These are phyloP conservation scores for Stevia rebaudiana DNA, from an alignment of 140 eudicot species.

Conservation along the genomic window DNA sequence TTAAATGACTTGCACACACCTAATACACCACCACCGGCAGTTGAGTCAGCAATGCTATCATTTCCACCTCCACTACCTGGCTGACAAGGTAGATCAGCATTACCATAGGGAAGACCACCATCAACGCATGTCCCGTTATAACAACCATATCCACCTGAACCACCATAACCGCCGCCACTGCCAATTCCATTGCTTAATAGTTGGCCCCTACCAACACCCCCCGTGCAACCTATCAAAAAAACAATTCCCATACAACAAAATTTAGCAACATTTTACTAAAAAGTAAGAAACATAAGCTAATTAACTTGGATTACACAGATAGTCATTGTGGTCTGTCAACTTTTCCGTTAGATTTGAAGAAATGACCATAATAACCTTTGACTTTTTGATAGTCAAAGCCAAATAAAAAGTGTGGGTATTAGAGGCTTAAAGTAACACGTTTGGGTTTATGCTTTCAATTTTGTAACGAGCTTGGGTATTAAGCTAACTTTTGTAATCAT, in stretches of 20 bases:
- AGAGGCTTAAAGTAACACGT: too few species aligned
- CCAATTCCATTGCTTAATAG: conserved; percentile 57
- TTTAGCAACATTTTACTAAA: not conserved
- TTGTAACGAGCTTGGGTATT: too few species aligned
- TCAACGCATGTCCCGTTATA: conserved; percentile 48
- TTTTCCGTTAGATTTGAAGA: too few species aligned
- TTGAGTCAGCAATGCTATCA: conserved; percentile 48
- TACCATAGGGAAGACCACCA: conserved; percentile 83
- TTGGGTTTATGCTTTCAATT: too few species aligned
- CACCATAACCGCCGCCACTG: conserved; percentile 95
- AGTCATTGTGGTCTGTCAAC: too few species aligned
- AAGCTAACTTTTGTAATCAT: too few species aligned
- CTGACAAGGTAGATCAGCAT: conserved; percentile 75
- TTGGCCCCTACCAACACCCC: conserved; percentile 73
- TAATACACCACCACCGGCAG: conserved; percentile 87
- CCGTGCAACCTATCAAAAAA: conserved; percentile 58
- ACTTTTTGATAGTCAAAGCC: too few species aligned
- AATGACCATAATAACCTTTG: too few species aligned
- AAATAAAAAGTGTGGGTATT: too few species aligned
- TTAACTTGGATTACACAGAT: too few species aligned
- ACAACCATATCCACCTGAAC: conserved; percentile 76
- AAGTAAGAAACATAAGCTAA: not conserved
- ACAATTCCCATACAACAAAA: not conserved
- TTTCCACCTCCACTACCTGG: conserved; percentile 97
- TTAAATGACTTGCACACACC: conserved; percentile 40